Base-by-base conservation (phyloP, 2,329 filamentous ascomycete genomes). In the Rhynchosporium graminicola region DNA sequence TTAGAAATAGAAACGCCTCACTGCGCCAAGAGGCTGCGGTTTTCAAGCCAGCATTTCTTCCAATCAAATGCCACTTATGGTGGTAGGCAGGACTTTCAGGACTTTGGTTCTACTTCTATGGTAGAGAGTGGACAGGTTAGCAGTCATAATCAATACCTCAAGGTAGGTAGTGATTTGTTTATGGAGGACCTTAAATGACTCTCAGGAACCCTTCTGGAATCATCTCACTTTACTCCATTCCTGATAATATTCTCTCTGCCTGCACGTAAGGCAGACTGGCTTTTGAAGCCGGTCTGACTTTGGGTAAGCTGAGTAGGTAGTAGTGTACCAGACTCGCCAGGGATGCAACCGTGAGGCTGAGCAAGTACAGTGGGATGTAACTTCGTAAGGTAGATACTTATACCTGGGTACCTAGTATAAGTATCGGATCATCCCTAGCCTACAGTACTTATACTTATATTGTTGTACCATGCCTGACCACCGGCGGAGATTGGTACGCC, bases 211-310 rank as follows among this genome's bases (percentile, higher is more conserved):
- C 42, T 15, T 51, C 26, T 38, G n/a, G 31, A 38, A 52, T 36
- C 31, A 52, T 38, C 31, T 52, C 31, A 33, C 48, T 36, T 52
- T 9, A 51, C 15, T 29, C 26, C 12, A 36, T 1, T 46, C 12
- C 42, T 31, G 15, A 26, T 31, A 10, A 15, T 33, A n/a, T 26
- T 46, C 42, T 45, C 12, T 26, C 42, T 38, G 26, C 15, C 15
- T 38, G 4, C 42, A 15, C 13, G 10, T 63, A 63, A 58, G 63
- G 63, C 63, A 65, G 63, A 65, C 57, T 48, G 61, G 61, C 61
- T 29, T 60, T 13, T 6, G 31, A 50, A 36, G 51, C 33, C 12
- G 7, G 13, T 15, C 12, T 12, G 1, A 8, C 42, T 5, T 5
- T 43, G 12, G 42, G 20, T 36, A 63, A 61, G 58, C 63, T 63